Conservation (phyloP, 306 rosid species). For the Lathyrus tuberosus region DNA sequence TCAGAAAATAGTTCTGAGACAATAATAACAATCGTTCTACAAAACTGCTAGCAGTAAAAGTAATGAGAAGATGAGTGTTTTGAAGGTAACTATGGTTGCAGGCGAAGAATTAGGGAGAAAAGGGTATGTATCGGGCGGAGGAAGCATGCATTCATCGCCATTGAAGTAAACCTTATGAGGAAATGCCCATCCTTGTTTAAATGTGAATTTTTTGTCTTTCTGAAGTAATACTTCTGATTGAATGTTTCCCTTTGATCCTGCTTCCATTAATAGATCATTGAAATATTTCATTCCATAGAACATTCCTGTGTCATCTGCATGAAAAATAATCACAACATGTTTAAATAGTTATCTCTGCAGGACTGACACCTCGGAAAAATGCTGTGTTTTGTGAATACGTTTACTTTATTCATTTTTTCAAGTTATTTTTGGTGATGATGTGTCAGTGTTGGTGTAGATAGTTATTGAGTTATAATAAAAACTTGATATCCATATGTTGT, state of each 20-base stretch:
- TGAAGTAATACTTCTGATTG: constrained; percentile 83
- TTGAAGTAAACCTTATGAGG: constrained; percentile 86
- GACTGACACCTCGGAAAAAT: too few species aligned
- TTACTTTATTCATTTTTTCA: too few species aligned
- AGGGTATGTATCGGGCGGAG: constrained; percentile 88
- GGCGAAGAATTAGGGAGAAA: constrained; percentile 74
- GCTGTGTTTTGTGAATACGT: too few species aligned
- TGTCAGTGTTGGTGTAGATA: too few species aligned
- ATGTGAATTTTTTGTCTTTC: constrained; percentile 78
- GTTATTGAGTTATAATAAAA: background rate
- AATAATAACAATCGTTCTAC: constrained; percentile 39
- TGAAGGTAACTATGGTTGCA: constrained; percentile 34
- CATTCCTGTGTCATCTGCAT: constrained; percentile 94
- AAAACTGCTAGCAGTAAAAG: constrained; percentile 55
- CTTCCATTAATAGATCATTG: constrained; percentile 82
- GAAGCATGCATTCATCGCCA: constrained; percentile 94
- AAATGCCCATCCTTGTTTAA: constrained; percentile 95
- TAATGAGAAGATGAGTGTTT: constrained; percentile 46
- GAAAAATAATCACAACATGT: constrained; percentile 10
- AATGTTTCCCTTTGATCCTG: constrained; percentile 78
- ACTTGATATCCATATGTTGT: background rate
- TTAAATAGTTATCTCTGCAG: background rate
- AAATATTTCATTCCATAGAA: constrained; percentile 80
- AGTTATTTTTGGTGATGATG: too few species aligned
- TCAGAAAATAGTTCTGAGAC: constrained; percentile 32